A percentile compares a stretch with the other conserved stretches of the same genome.
Evolutionary conservation across 768 basidiomycete species (phyloP).

Genomic region (Mycena venus): DNA sequence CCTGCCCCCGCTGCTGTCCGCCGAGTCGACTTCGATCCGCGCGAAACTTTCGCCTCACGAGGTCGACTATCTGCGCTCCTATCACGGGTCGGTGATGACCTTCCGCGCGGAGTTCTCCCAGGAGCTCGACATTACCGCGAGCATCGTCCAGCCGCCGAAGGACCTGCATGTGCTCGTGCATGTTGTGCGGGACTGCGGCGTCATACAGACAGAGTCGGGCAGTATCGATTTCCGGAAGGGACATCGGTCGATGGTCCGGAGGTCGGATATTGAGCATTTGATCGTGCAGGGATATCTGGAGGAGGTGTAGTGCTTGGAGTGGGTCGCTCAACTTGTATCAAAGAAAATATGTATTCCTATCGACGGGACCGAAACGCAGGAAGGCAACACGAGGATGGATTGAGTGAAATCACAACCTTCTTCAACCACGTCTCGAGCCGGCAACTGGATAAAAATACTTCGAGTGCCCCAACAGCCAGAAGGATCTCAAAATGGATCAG

Average conservation of each 20-base stretch:
- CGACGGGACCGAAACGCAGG: background rate
- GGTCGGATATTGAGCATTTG: slow-evolving; percentile 93
- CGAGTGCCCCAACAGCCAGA: too few relatives aligned
- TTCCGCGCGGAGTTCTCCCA: slow-evolving; percentile 89
- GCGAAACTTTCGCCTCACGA: slow-evolving; percentile 84
- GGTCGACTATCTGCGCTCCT: slow-evolving; percentile 87
- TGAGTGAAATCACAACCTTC: too few relatives aligned
- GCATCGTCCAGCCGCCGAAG: slow-evolving; percentile 86
- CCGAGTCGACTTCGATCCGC: slow-evolving; percentile 64
- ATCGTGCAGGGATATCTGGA: slow-evolving; percentile 95
- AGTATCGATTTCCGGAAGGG: slow-evolving; percentile 92
- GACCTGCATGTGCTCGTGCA: slow-evolving; percentile 91
- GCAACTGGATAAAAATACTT: too few relatives aligned
- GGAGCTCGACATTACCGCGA: slow-evolving; percentile 89
- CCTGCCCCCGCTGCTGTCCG: slow-evolving; percentile 82
- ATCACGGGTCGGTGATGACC: slow-evolving; percentile 84
- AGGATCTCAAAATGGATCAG: too few relatives aligned
- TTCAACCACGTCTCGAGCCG: too few relatives aligned
- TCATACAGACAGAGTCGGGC: slow-evolving; percentile 92
- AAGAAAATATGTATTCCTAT: background rate
- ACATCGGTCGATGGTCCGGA: slow-evolving; percentile 88
- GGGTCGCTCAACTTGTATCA: background rate
- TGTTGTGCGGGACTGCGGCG: slow-evolving; percentile 91
- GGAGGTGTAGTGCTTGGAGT: slow-evolving; percentile 65
- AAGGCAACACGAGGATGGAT: too few relatives aligned